Percentiles rank a stretch among this genome's conserved stretches.
Evolutionary conservation across 306 rosid genomes (phyloP).

Genomic region (Medicago arabica): DNA sequence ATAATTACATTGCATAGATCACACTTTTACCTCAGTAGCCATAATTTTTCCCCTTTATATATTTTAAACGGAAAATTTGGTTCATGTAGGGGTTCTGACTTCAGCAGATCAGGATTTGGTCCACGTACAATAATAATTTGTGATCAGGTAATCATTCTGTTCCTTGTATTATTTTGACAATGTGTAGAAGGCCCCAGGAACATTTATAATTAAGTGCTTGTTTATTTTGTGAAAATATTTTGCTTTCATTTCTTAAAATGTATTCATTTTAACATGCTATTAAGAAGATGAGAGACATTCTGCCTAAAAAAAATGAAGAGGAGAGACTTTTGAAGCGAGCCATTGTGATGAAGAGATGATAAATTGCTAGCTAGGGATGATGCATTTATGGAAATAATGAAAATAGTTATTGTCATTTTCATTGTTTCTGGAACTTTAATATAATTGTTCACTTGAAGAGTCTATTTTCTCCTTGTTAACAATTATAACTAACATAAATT

Average conservation of each 20-base stretch:
- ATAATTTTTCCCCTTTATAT: constrained; percentile 24
- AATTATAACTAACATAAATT: background rate
- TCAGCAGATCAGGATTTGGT: constrained; percentile 98
- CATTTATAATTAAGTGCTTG: constrained; percentile 8
- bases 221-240: background rate
- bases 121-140: constrained; percentile 97
- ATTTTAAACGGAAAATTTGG: constrained; percentile 38
- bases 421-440: background rate
- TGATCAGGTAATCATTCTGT: constrained; percentile 75
- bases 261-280: background rate
- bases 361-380: background rate
- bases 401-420: background rate
- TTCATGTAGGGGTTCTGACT: constrained; percentile 75
- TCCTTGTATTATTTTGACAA: constrained; percentile 26
- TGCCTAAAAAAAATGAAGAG: too few species aligned
- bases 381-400: background rate
- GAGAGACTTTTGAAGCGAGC: background rate
- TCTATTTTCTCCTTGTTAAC: background rate
- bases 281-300: background rate
- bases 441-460: background rate
- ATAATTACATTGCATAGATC: constrained; percentile 35
- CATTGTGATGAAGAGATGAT: background rate
- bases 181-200: constrained; percentile 25
- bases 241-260: background rate
- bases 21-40: constrained; percentile 18